A percentile compares a stretch with the other conserved stretches of the same genome.
Evolutionary conservation across 208 protist genomes (phyloP).

Genomic region (Endotrypanum monterogeii): DNA sequence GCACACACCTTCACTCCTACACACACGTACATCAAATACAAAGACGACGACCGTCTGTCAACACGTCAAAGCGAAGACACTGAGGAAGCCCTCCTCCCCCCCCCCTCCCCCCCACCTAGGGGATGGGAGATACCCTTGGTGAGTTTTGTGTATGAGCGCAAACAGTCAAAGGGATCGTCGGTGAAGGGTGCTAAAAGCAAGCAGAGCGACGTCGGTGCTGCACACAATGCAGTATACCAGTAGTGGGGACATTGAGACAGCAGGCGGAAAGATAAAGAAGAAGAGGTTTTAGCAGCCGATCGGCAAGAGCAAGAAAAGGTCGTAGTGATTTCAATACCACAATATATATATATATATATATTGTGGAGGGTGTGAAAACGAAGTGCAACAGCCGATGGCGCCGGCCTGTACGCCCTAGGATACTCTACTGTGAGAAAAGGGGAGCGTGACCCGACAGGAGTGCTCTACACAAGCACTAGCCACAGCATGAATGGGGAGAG

Average conservation of each 20-base stretch:
- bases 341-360: not conserved
- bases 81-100: too few relatives aligned
- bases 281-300: not conserved
- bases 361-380: conserved; percentile 18
- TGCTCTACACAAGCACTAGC: not conserved
- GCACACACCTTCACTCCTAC: not conserved
- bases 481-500: not conserved
- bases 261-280: not conserved
- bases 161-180: not conserved
- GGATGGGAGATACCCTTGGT: not conserved
- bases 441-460: not conserved
- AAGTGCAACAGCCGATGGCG: not conserved
- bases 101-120: too few relatives aligned
- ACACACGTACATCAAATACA: not conserved
- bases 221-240: not conserved
- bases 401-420: too few relatives aligned
- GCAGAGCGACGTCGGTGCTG: not conserved
- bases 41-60: too few relatives aligned
- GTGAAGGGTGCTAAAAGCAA: not conserved
- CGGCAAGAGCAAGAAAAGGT: not conserved
- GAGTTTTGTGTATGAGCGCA: not conserved
- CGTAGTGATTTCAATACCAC: not conserved
- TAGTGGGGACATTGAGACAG: not conserved
- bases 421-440: not conserved
- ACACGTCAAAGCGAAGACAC: not conserved